Evolutionary conservation across 148 eudicot species (phyloP).

Genomic region (Simmondsia chinensis): DNA sequence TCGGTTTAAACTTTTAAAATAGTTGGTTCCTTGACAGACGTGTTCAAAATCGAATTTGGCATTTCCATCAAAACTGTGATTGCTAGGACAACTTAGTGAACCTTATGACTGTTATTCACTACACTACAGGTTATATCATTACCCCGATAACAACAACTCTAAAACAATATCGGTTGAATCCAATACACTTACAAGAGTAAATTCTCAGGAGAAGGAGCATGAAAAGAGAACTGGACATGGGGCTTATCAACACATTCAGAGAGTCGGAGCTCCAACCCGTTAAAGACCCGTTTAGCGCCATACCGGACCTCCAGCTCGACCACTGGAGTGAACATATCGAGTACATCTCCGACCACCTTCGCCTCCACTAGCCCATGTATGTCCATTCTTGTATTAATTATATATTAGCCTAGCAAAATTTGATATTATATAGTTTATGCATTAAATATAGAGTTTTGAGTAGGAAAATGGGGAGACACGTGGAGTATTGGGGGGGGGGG

Average conservation of each 20-base stretch:
- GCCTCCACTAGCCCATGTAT: constrained; percentile 15
- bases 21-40: no score
- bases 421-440: not conserved
- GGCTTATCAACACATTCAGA: constrained; percentile 18
- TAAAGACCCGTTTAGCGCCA: constrained; percentile 9
- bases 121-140: no score
- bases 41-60: no score
- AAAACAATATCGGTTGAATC: not conserved
- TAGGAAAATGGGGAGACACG: no score
- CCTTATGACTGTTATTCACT: no score
- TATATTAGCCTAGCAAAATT: not conserved
- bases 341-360: constrained; percentile 32
- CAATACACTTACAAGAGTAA: constrained; percentile 18
- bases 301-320: constrained; percentile 15
- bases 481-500: no score
- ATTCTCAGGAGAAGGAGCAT: constrained; percentile 5
- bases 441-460: no score
- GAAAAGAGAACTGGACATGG: not conserved
- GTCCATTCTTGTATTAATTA: not conserved
- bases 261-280: constrained; percentile 25
- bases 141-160: no score
- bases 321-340: constrained; percentile 20
- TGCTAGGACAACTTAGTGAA: no score
- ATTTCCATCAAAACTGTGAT: no score
- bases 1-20: no score